phyloP scores from a whole-genome alignment of 1,284 basidiomycete genomes.

The Pseudomicrostroma phylloplanum region DNA sequence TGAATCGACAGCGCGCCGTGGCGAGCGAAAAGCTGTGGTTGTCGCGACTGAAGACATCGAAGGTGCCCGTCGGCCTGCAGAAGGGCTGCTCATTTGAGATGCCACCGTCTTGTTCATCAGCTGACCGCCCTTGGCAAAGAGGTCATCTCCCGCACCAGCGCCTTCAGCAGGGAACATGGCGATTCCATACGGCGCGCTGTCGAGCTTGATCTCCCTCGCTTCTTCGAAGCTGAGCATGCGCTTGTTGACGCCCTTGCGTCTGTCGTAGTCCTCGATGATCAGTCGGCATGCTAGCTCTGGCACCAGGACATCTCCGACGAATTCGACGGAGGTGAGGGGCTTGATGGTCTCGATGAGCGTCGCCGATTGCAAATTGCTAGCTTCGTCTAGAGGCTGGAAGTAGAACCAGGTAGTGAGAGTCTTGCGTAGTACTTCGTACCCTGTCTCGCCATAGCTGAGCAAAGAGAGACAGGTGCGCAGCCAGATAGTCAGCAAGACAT shows the following conservation, averaged over 20 bases:
- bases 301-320: neutral
- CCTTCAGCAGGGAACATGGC: slow-evolving; percentile 4
- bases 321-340: neutral
- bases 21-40: neutral
- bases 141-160: neutral
- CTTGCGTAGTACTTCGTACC: neutral
- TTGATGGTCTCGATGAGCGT: neutral
- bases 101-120: neutral
- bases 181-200: neutral
- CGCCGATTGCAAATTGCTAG: neutral
- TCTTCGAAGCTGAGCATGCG: neutral
- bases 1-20: neutral
- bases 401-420: neutral
- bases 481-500: neutral
- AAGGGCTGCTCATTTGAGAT: neutral
- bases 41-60: neutral
- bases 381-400: neutral
- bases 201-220: neutral
- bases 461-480: neutral
- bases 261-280: slow-evolving; percentile 4
- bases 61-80: neutral
- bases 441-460: slow-evolving; percentile 3
- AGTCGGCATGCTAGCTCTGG: slow-evolving; percentile 1
- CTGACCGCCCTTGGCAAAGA: neutral
- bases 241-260: neutral